Conservation (phyloP, 306 rosid genomes). For the Castanea crenata region DNA sequence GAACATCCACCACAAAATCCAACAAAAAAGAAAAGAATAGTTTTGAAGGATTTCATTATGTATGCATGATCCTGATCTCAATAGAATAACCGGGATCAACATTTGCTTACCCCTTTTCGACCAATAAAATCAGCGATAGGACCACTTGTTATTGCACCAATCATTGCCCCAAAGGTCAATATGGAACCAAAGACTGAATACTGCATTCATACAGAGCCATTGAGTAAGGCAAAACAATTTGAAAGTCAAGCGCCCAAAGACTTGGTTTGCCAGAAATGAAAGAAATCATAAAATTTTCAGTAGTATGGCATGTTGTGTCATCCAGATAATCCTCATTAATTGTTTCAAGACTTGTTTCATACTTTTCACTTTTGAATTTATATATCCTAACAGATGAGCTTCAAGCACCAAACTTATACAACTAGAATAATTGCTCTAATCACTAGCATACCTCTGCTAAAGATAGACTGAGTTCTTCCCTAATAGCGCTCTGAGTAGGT, state of each 20-base stretch:
- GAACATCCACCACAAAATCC: conserved; percentile 1
- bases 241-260: background rate
- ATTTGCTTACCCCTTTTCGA: conserved; percentile 67
- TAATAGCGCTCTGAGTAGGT: conserved; percentile 75
- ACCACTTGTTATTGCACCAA: conserved; percentile 92
- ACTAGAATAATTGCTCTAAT: background rate
- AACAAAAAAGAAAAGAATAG: background rate
- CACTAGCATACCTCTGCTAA: conserved; percentile 55
- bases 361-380: background rate
- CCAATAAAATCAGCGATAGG: conserved; percentile 71
- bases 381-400: background rate
- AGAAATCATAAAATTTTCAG: background rate
- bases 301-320: background rate
- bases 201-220: conserved; percentile 33
- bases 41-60: background rate
- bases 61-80: background rate
- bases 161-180: conserved; percentile 92
- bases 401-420: background rate
- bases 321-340: background rate
- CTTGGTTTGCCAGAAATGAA: background rate
- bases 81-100: conserved; percentile 8
- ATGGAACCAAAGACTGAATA: conserved; percentile 91
- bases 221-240: background rate
- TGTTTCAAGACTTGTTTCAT: background rate
- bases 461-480: conserved; percentile 59